Base-by-base conservation (phyloP, 2,329 filamentous ascomycete species). In the Ambrosiella cleistominuta region DNA sequence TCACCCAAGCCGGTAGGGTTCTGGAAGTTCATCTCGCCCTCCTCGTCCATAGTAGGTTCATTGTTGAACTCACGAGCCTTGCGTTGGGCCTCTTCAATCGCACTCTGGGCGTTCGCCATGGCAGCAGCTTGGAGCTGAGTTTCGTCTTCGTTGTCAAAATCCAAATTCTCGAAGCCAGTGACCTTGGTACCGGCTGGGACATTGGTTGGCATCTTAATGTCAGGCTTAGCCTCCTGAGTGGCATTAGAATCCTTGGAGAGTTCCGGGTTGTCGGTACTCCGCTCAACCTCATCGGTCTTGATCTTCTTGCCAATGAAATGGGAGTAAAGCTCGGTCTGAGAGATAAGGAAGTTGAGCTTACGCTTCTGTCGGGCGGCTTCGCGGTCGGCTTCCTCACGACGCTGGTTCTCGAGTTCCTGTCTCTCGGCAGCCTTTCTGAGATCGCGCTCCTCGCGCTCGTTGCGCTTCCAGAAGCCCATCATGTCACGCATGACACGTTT, bases 281-380 rank as follows among this genome's bases (percentile, higher is more conserved):
- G 79, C 71, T 98, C 90, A 53, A 95, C 88, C 67, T 97, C 90
- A 64, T 93, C 86, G 1, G 91, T 97, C 74, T 95, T 95, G 72
- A 97, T 95, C 76, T 98, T 98, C 74, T 95, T 95, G 69, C 93
- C 91, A 65, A 98, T 96, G 71, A 98, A 98, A 76, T 98, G 93
- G 47, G 91, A 97, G 75, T 98, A 98, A 55, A 98, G 78, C 69
- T 98, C 93, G 0, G 93, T 98, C 72, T 98, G 93, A 1, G 91
- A 96, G 70, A 98, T 98, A 63, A 98, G 79, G 78, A 98, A 98
- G 72, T 98, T 97, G 69, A 98, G 86, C 75, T 98, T 98, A 66
- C 93, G 83, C 80, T 95, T 95, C 73, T 98, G 93, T 63, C 93
- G 82, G 65, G 95, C 95, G 13, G 93, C 89, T 78, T 98, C 93